Base-by-base conservation (phyloP, 352 stramenopile genomes). In the Phytophthora megakarya region DNA sequence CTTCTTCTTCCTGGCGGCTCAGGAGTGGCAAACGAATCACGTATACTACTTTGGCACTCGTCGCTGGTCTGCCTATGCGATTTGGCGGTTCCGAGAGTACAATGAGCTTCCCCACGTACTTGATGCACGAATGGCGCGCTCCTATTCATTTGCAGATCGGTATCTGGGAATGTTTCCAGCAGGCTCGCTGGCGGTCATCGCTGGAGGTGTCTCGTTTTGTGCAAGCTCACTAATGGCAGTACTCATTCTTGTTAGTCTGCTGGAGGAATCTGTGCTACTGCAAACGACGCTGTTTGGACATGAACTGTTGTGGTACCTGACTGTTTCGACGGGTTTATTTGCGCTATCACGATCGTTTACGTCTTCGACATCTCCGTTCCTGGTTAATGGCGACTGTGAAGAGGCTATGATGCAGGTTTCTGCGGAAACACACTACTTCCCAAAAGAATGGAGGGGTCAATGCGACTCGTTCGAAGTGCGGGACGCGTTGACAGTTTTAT, bases 61-160 rank as follows among this genome's bases (percentile, higher is more conserved):
- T 35, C 90, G 97, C 35, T 99, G 96, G 97, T 97, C 90, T 23
- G 77, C 81, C 6, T 86, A 95, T 50, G 87, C 91, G 33, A 60
- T 93, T 18, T 97, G 90, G 90, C 87, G 87, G 26, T 98, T 99
- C 68, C 85, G 97, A 44, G 97, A 99, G 79, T 99, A 99, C 80
- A 99, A 99, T 75, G 98, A 99, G 67, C 74, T 99, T 1, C 93
- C 95, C n/a, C 97, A 99, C 64, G 74, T 96, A 32, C 96, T 99
- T 60, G 95, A 99, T 59, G 80, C 86, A n/a, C 88, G 97, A 22
- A 89, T 99, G 55, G 85, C 81, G 33, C 86, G 93, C 15, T 98
- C 91, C 16, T 98, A 98, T 63, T 72, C 90, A 30, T 79, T 97
- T 2, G 95, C 96, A 2, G 88, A 98, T 33, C 77, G 86, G 4